These are phyloP conservation scores for Schoenoplectus triqueter DNA, from an alignment of 202 grass and related monocot species.

Conservation along the genomic window DNA sequence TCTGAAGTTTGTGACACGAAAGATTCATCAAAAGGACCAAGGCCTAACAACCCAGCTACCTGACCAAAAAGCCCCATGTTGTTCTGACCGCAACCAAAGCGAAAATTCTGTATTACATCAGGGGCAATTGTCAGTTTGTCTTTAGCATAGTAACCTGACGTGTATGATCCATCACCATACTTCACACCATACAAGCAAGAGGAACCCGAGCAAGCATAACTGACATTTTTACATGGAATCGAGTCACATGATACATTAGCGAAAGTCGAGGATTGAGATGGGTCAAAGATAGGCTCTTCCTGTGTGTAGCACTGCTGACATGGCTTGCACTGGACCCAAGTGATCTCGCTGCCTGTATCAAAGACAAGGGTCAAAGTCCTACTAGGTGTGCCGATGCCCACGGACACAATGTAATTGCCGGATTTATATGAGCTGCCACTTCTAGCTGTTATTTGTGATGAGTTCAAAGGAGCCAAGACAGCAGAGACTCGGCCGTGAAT, in stretches of 20 bases:
- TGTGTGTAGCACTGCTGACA: constrained; percentile 64
- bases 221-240: constrained; percentile 18
- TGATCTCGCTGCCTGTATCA: constrained; percentile 82
- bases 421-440: constrained; percentile 40
- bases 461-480: constrained; percentile 20
- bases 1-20: constrained; percentile 36
- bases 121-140: constrained; percentile 31
- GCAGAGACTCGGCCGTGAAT: constrained; percentile 42
- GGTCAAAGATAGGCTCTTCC: constrained; percentile 59
- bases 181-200: constrained; percentile 32
- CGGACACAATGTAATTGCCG: constrained; percentile 60
- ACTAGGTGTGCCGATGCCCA: constrained; percentile 65
- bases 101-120: constrained; percentile 21
- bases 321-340: constrained; percentile 81
- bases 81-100: constrained; percentile 38
- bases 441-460: constrained; percentile 42
- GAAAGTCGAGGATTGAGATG: constrained; percentile 61
- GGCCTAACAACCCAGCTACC: constrained; percentile 30
- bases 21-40: constrained; percentile 19
- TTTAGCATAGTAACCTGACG: constrained; percentile 25
- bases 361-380: constrained; percentile 50
- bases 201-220: constrained; percentile 16
- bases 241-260: constrained; percentile 47
- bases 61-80: neutral
- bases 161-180: constrained; percentile 37